Evolutionary conservation across 1,284 basidiomycete species (phyloP).

Genomic region (Exobasidium rhododendri): DNA sequence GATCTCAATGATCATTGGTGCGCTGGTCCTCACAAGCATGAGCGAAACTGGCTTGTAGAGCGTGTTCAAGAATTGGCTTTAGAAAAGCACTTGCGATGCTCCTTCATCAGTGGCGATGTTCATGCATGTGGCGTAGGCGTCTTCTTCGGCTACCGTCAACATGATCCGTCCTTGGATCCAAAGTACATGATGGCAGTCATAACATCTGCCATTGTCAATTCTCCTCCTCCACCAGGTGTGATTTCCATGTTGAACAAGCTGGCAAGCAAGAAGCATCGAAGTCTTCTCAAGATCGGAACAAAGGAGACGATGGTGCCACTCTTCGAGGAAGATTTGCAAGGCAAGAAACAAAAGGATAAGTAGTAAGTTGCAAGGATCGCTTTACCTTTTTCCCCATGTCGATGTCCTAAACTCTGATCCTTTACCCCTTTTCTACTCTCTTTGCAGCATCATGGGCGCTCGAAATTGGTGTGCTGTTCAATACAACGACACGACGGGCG

Average conservation of each 20-base stretch:
- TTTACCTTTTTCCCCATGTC: slow-evolving; percentile 64
- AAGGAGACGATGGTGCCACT: slow-evolving; percentile 77
- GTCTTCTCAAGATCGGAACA: slow-evolving; percentile 56
- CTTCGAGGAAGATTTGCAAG: slow-evolving; percentile 75
- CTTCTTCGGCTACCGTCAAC: slow-evolving; percentile 25
- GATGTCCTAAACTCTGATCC: slow-evolving; percentile 84
- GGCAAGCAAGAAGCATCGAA: slow-evolving; percentile 72
- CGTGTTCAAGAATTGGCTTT: slow-evolving; percentile 56
- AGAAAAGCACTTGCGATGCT: slow-evolving; percentile 41
- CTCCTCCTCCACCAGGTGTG: slow-evolving; percentile 70
- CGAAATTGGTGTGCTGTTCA: slow-evolving; percentile 85
- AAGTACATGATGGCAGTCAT: slow-evolving; percentile 51
- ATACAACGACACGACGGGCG: slow-evolving; percentile 64
- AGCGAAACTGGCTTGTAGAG: slow-evolving; percentile 84
- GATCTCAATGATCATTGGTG: slow-evolving; percentile 72
- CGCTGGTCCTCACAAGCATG: slow-evolving; percentile 64
- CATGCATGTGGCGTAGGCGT: slow-evolving; percentile 33
- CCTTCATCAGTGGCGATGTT: slow-evolving; percentile 51
- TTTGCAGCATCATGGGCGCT: slow-evolving; percentile 78
- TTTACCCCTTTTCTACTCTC: slow-evolving; percentile 55
- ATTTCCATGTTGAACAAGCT: slow-evolving; percentile 76
- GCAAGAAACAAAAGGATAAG: slow-evolving; percentile 64
- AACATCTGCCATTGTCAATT: slow-evolving; percentile 51
- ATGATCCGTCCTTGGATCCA: slow-evolving; percentile 42
- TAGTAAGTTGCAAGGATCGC: too few species aligned